Base-by-base conservation (phyloP, 768 basidiomycete genomes). In the Calocera viscosa region DNA sequence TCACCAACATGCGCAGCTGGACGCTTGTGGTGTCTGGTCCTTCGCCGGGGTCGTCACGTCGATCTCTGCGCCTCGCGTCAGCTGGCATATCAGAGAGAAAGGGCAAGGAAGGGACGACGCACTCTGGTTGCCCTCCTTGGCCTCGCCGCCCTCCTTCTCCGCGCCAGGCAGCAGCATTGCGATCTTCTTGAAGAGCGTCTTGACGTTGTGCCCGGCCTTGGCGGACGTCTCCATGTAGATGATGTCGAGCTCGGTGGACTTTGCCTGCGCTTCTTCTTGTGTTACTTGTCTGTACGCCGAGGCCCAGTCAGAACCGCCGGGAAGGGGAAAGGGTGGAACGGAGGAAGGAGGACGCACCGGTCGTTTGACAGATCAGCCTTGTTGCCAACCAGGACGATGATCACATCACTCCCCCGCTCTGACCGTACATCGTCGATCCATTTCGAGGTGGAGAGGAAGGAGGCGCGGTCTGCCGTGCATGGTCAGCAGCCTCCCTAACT, bases 221-320 rank as follows among this genome's bases (percentile, higher is more conserved):
- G 96, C 96, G 32, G 93, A 96, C 10, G 96, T 98, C 78, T 99
- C 96, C 88, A 98, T 98, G 75, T 95, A 96, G 88, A 98, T 91
- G 71, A 98, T 91, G 72, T 87, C 88, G 69, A 96, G 79, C 75
- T 95, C 88, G 49, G 91, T 88, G 16, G 94, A 83, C 74, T 93
- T 93, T 49, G 87, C 85, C 28, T 94, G 95, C 12, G 95, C 92
- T 74, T 98, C 96, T 75, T 99, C 96, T 2, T 94, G 82, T 8
- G 95, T 98, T n/a, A 99, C 95, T 86, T 99, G 94, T 67, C 95
- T 99, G 72, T 66, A 1, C 3, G 30, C 10, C 3, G 19, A 3
- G 43, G 19, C 7, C 24, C 24, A 47, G 8, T 47, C 3, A 5
- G 35, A 11, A 24, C 26, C 28, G 8, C 34, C 41, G 33, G 53